phyloP scores from a whole-genome alignment of 768 basidiomycete genomes.

The Royoungia palumana region DNA sequence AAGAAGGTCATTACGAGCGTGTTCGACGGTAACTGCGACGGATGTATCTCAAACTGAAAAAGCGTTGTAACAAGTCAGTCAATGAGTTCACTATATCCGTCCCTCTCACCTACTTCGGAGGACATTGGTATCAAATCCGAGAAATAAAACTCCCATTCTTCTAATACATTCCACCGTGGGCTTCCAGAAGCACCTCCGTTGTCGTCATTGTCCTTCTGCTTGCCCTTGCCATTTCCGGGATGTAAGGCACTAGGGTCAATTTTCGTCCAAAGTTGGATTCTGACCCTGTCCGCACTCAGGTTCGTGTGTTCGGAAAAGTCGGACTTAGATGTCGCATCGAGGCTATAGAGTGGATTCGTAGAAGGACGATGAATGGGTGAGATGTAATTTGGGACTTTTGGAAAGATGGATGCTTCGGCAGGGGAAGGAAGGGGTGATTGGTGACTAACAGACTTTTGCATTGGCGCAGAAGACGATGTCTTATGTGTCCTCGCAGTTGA shows the following conservation, averaged over 20 bases:
- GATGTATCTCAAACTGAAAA: conserved; percentile 36
- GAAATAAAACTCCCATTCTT: conserved; percentile 66
- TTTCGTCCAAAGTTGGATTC: conserved; percentile 59
- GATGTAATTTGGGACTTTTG: conserved; percentile 58
- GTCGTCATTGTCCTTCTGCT: conserved; percentile 39
- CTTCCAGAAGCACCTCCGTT: conserved; percentile 17
- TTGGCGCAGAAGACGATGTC: conserved; percentile 22
- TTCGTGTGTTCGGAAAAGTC: conserved; percentile 58
- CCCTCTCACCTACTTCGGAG: conserved; percentile 50
- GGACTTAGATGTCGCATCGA: conserved; percentile 48
- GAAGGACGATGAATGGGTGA: conserved; percentile 81
- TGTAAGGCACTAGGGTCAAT: conserved; percentile 19
- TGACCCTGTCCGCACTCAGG: conserved; percentile 49
- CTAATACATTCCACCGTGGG: conserved; percentile 58
- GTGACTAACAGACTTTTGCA: conserved; percentile 25
- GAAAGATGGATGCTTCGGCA: conserved; percentile 10
- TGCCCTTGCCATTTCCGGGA: conserved; percentile 38
- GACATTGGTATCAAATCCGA: conserved; percentile 54
- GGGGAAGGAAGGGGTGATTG: conserved; percentile 22
- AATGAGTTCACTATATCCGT: conserved; percentile 5
- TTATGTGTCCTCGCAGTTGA: conserved; percentile 19
- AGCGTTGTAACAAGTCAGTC: conserved; percentile 8
- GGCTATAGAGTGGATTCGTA: conserved; percentile 72
- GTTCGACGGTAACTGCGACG: conserved; percentile 62
- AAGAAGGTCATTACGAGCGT: conserved; percentile 65